Conservation (phyloP, 2,329 filamentous ascomycete species). For the Aspergillus sergii region DNA sequence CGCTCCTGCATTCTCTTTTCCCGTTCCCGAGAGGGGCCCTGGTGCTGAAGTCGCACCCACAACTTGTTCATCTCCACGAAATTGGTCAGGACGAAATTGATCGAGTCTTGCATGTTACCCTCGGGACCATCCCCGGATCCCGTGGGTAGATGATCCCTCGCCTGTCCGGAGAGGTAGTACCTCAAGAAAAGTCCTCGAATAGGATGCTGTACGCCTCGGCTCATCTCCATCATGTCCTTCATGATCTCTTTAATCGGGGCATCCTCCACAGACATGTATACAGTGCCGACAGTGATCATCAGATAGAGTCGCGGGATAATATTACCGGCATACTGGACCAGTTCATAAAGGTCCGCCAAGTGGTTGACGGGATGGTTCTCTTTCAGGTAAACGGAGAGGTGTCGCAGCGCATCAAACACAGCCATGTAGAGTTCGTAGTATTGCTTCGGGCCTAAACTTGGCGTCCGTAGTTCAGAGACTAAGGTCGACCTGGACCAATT, state of each 20-base stretch:
- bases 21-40: slow-evolving; percentile 91
- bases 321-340: slow-evolving; percentile 97
- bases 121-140: slow-evolving; percentile 87
- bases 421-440: slow-evolving; percentile 99
- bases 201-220: slow-evolving; percentile 93
- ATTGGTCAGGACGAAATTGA: slow-evolving; percentile 97
- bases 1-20: slow-evolving; percentile 92
- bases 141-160: slow-evolving; percentile 81
- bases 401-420: slow-evolving; percentile 95
- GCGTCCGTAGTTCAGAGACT: slow-evolving; percentile 96
- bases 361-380: slow-evolving; percentile 98
- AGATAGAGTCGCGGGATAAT: slow-evolving; percentile 95
- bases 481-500: slow-evolving; percentile 75
- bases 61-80: slow-evolving; percentile 99
- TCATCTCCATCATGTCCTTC: slow-evolving; percentile 99
- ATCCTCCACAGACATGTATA: slow-evolving; percentile 98
- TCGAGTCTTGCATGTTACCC: slow-evolving; percentile 93
- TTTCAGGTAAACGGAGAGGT: slow-evolving; percentile 92
- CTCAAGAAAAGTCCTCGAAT: slow-evolving; percentile 92
- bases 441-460: slow-evolving; percentile 96
- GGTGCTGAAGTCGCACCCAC: slow-evolving; percentile 96
- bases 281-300: slow-evolving; percentile 98
- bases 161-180: slow-evolving; percentile 95
- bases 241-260: slow-evolving; percentile 99
- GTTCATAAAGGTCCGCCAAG: slow-evolving; percentile 94